Conservation (phyloP, 305 asterid genomes). For the Striga hermonthica region DNA sequence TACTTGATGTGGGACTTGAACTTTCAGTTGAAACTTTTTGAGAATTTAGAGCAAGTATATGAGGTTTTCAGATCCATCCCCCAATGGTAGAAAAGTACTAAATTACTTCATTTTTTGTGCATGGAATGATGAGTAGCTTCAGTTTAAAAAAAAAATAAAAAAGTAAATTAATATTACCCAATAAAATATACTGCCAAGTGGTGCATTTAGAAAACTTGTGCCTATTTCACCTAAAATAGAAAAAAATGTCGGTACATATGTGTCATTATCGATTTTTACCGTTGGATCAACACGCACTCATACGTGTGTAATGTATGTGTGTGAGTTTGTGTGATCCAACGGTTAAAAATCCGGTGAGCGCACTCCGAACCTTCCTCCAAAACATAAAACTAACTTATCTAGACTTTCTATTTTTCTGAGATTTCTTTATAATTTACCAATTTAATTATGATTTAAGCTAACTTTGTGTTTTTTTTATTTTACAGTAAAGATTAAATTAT, state of each 20-base stretch:
- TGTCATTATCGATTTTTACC: neutral
- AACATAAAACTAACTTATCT: too few species aligned
- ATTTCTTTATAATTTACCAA: too few species aligned
- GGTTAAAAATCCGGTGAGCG: too few species aligned
- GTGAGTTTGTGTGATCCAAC: too few species aligned
- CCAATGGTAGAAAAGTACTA: slow-evolving; percentile 27
- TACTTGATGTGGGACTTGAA: slow-evolving; percentile 11
- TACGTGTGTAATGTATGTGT: too few species aligned
- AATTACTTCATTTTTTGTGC: slow-evolving; percentile 30
- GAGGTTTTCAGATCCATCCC: slow-evolving; percentile 50
- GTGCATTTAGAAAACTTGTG: neutral
- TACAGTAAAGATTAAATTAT: slow-evolving; percentile 10
- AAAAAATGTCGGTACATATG: slow-evolving; percentile 17
- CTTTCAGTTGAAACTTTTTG: slow-evolving; percentile 30
- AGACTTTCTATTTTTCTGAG: too few species aligned
- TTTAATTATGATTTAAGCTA: too few species aligned
- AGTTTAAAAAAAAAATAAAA: neutral
- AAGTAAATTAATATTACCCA: neutral
- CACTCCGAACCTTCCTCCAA: too few species aligned
- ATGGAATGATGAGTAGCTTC: slow-evolving; percentile 36
- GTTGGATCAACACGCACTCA: too few species aligned
- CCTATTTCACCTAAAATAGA: neutral
- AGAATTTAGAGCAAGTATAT: slow-evolving; percentile 40
- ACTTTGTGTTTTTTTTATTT: neutral
- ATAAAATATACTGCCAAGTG: neutral